These are phyloP conservation scores for Cutaneotrichosporon spelunceum DNA, from an alignment of 1,284 basidiomycete genomes.

Conservation along the genomic window DNA sequence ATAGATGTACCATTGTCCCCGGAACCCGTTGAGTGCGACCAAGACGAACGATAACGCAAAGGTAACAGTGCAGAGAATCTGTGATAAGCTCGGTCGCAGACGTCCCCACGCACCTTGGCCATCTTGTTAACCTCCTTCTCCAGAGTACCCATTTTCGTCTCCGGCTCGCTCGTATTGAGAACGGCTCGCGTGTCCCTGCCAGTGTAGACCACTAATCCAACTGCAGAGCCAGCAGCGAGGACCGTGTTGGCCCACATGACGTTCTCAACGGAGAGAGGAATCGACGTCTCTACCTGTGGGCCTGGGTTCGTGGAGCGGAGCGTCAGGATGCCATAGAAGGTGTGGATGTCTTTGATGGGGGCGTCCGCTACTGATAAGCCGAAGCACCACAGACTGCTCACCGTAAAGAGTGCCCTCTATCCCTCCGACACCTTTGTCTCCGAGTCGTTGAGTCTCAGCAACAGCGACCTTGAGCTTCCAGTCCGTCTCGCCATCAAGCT, in stretches of 20 bases:
- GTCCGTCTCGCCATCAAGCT: slow-evolving; percentile 97
- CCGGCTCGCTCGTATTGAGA: slow-evolving; percentile 98
- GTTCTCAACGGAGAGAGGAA: slow-evolving; percentile 87
- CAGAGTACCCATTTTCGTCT: slow-evolving; percentile 87
- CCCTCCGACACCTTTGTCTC: slow-evolving; percentile 64
- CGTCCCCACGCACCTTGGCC: slow-evolving; percentile 67
- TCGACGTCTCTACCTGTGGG: slow-evolving; percentile 61
- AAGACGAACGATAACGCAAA: slow-evolving; percentile 86
- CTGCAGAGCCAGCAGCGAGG: slow-evolving; percentile 86
- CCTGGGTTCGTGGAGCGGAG: slow-evolving; percentile 58
- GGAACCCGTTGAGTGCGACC: slow-evolving; percentile 93
- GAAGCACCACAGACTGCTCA: slow-evolving; percentile 40
- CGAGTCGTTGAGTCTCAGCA: slow-evolving; percentile 72
- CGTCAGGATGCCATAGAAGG: slow-evolving; percentile 89
- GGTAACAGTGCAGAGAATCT: slow-evolving; percentile 93
- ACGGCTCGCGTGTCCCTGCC: slow-evolving; percentile 92
- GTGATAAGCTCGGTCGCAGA: slow-evolving; percentile 12
- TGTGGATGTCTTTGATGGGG: slow-evolving; percentile 95
- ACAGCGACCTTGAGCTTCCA: slow-evolving; percentile 96
- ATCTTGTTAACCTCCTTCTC: slow-evolving; percentile 94
- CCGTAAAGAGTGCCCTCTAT: slow-evolving; percentile 83
- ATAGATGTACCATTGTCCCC: slow-evolving; percentile 94
- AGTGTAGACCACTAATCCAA: slow-evolving; percentile 92
- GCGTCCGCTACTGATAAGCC: slow-evolving; percentile 65
- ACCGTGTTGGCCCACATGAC: slow-evolving; percentile 98